A percentile compares a stretch with the other conserved stretches of the same genome.
Evolutionary conservation across 2,329 filamentous ascomycete genomes (phyloP).

Genomic region (Colletotrichum truncatum): DNA sequence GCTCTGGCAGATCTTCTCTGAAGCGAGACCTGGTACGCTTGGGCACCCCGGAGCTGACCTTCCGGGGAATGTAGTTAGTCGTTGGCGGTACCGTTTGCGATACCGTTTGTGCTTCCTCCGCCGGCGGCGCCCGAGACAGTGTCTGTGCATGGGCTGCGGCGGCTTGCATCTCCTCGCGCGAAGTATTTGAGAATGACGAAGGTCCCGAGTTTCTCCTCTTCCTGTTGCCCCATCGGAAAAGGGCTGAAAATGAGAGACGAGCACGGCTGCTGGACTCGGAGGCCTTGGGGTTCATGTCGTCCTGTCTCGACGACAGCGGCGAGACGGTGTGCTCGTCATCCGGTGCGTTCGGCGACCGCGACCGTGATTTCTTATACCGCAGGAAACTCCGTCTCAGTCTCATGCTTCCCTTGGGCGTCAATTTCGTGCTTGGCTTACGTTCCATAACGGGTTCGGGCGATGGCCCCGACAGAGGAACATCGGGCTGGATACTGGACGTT

Average conservation of each 20-base stretch:
- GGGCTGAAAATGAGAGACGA: constrained; percentile 71
- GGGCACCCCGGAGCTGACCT: constrained; percentile 59
- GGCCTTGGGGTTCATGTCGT: constrained; percentile 59
- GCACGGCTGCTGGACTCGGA: constrained; percentile 62
- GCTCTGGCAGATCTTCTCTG: constrained; percentile 88
- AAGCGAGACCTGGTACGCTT: constrained; percentile 91
- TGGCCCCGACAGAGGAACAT: constrained; percentile 30
- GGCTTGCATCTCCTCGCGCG: constrained; percentile 81
- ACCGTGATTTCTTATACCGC: constrained; percentile 56
- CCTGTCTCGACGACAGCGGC: constrained; percentile 47
- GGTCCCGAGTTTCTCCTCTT: constrained; percentile 65
- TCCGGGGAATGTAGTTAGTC: constrained; percentile 46
- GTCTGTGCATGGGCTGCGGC: constrained; percentile 32
- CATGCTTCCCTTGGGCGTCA: constrained; percentile 40
- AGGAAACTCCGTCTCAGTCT: constrained; percentile 47
- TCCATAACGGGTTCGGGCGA: constrained; percentile 1
- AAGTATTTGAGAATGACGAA: constrained; percentile 92
- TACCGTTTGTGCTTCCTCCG: constrained; percentile 44
- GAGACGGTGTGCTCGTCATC: constrained; percentile 48
- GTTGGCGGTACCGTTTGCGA: constrained; percentile 56
- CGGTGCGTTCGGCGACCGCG: constrained; percentile 57
- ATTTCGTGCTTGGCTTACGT: constrained; percentile 1
- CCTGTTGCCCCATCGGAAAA: constrained; percentile 77
- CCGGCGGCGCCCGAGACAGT: constrained; percentile 37
- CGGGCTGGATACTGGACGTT: constrained; percentile 56